A percentile compares a stretch with the other conserved stretches of the same genome.
Evolutionary conservation across 2,329 filamentous ascomycete genomes (phyloP).

Genomic region (Claviceps sp.): DNA sequence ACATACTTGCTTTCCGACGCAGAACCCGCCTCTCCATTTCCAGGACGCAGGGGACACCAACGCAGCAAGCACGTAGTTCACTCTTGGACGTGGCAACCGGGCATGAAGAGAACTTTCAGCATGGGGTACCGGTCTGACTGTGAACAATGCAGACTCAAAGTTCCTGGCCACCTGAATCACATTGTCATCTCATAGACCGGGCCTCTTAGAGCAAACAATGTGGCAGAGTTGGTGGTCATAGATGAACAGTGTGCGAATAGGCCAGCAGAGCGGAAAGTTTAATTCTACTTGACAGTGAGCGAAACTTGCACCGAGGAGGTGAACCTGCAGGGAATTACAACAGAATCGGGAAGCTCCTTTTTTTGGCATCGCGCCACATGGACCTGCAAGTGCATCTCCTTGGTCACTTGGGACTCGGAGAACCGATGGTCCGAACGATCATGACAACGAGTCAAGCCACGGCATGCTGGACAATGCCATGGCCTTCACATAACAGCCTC

Average conservation of each 20-base stretch:
- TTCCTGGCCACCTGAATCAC: conserved; percentile 71
- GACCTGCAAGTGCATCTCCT: too few relatives aligned
- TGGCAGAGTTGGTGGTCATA: not conserved
- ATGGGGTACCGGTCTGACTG: conserved; percentile 70
- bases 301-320: too few relatives aligned
- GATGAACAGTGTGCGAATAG: not conserved
- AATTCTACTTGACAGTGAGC: not conserved
- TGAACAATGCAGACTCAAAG: conserved; percentile 61
- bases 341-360: too few relatives aligned
- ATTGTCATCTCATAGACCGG: conserved; percentile 50
- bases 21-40: conserved; percentile 31
- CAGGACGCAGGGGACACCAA: conserved; percentile 40
- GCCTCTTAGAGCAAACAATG: not conserved
- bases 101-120: conserved; percentile 58
- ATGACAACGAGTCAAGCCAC: not conserved
- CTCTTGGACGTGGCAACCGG: conserved; percentile 46
- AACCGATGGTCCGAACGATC: not conserved
- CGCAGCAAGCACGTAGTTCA: conserved; percentile 47
- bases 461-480: not conserved
- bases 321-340: too few relatives aligned
- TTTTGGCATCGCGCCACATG: too few relatives aligned
- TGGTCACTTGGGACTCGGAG: too few relatives aligned
- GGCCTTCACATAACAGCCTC: not conserved
- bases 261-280: not conserved
- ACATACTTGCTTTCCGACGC: conserved; percentile 15